A percentile compares a stretch with the other conserved stretches of the same genome.
phyloP scores from a whole-genome alignment of 768 basidiomycete species.

The Boletellus sp. region DNA sequence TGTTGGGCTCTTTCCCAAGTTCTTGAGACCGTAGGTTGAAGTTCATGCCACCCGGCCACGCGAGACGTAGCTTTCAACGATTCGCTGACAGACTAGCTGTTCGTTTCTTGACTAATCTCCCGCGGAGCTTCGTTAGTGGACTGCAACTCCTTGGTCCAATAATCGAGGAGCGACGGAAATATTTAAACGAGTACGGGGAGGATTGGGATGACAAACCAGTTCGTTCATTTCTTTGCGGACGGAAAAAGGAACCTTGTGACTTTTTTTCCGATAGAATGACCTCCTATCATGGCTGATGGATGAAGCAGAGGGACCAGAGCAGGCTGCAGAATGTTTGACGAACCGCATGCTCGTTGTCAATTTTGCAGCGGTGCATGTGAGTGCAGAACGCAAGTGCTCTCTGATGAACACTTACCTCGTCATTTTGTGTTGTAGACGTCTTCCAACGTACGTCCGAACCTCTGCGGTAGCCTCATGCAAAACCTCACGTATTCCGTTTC shows the following conservation, averaged over 20 bases:
- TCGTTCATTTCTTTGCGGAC: neutral
- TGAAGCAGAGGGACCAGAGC: conserved; percentile 18
- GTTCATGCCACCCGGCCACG: neutral
- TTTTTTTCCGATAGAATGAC: conserved; percentile 25
- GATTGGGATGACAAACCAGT: conserved; percentile 28
- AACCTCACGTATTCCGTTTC: neutral
- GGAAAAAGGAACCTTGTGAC: neutral
- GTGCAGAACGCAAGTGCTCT: neutral
- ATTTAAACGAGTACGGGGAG: conserved; percentile 19
- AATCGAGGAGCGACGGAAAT: conserved; percentile 26
- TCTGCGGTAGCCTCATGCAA: neutral
- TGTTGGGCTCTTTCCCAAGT: conserved; percentile 30
- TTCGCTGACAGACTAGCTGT: conserved; percentile 11
- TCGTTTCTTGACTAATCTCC: conserved; percentile 6
- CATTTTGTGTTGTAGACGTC: conserved; percentile 15
- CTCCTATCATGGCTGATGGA: conserved; percentile 35
- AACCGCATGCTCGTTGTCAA: conserved; percentile 8
- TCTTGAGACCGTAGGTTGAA: conserved; percentile 29
- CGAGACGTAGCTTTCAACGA: neutral
- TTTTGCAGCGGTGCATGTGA: conserved; percentile 24
- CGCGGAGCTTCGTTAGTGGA: conserved; percentile 1
- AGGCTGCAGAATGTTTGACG: conserved; percentile 20
- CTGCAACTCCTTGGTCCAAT: conserved; percentile 25
- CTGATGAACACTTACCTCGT: neutral
- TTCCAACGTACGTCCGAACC: conserved; percentile 9